Percentiles rank a stretch among this genome's conserved stretches.
phyloP scores from a whole-genome alignment of 2,329 filamentous ascomycete species.

The Venturia aucupariae region DNA sequence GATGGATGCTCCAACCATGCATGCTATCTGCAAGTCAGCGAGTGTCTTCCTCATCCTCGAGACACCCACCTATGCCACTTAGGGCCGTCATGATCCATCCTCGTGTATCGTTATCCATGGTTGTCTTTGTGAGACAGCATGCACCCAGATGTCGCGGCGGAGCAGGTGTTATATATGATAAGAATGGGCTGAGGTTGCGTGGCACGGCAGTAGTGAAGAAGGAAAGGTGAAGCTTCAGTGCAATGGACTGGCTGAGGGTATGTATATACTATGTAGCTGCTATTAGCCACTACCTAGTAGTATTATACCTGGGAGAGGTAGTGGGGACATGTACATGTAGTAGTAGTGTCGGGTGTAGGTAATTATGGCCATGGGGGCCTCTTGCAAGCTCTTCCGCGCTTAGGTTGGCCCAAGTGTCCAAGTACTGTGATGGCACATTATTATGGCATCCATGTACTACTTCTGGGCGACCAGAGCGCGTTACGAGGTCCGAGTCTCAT shows the following conservation, averaged over 20 bases:
- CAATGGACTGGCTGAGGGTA: no score
- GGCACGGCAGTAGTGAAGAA: no score
- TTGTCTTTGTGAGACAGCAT: slow-evolving; percentile 13
- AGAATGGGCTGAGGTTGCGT: no score
- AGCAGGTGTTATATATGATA: background rate
- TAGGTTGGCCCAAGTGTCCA: background rate
- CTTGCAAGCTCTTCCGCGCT: background rate
- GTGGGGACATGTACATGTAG: no score
- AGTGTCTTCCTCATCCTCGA: background rate
- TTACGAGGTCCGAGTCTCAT: background rate
- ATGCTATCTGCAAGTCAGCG: slow-evolving; percentile 22
- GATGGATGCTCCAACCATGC: slow-evolving; percentile 61
- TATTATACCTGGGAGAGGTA: no score
- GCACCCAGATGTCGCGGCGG: background rate
- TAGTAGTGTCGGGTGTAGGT: no score
- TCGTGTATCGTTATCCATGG: slow-evolving; percentile 68
- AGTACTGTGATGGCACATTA: background rate
- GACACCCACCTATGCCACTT: slow-evolving; percentile 60
- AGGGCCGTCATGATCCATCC: slow-evolving; percentile 86
- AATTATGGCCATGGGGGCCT: background rate
- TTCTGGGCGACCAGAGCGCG: no score
- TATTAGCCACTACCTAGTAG: no score
- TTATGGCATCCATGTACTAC: no score
- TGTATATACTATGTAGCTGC: no score
- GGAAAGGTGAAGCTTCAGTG: no score